These are phyloP conservation scores for Cytospora mali DNA, from an alignment of 2,329 filamentous ascomycete genomes.

Conservation along the genomic window DNA sequence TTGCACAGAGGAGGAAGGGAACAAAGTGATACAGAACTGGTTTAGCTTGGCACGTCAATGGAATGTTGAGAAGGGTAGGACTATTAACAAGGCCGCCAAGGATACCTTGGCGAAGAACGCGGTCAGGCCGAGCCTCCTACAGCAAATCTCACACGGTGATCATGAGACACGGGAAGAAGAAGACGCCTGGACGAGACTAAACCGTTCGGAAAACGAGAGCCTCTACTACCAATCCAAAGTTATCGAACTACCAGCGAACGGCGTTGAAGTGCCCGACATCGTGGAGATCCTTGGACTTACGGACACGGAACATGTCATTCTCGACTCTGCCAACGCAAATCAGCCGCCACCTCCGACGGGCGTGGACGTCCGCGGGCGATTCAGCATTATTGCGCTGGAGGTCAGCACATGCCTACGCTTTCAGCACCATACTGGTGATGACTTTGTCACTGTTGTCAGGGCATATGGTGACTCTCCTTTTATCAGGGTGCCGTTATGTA, in stretches of 20 bases:
- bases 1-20: conserved; percentile 72
- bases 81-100: conserved; percentile 22
- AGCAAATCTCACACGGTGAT: conserved; percentile 24
- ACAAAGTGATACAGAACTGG: conserved; percentile 72
- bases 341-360: conserved; percentile 44
- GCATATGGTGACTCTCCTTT: neutral
- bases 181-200: conserved; percentile 30
- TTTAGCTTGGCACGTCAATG: conserved; percentile 66
- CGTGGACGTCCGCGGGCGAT: conserved; percentile 59
- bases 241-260: conserved; percentile 44
- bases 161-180: conserved; percentile 14
- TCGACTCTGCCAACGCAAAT: conserved; percentile 62
- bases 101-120: conserved; percentile 37
- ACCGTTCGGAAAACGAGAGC: conserved; percentile 19
- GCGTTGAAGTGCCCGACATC: conserved; percentile 55
- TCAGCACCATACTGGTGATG: conserved; percentile 58
- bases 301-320: conserved; percentile 52
- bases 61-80: conserved; percentile 46
- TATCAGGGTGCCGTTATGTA: conserved; percentile 34
- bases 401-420: conserved; percentile 58
- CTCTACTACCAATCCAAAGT: conserved; percentile 39
- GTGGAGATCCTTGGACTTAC: conserved; percentile 52
- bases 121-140: conserved; percentile 40
- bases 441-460: conserved; percentile 38
- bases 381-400: conserved; percentile 73